These are phyloP conservation scores for Ophiostoma sp. DNA, from an alignment of 2,329 filamentous ascomycete species.

Conservation along the genomic window DNA sequence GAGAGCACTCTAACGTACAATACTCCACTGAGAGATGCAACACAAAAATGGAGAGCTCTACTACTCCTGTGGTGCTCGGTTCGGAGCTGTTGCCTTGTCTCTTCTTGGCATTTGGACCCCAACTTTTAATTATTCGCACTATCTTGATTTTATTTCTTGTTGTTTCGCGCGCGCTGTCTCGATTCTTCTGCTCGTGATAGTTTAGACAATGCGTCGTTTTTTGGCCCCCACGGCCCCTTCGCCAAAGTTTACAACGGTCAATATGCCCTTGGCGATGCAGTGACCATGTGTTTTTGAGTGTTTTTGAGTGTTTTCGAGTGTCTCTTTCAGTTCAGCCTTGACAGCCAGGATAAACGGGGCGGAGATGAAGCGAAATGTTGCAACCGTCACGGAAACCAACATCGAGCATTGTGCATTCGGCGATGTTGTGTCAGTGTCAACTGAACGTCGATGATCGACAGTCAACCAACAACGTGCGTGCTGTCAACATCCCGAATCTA, in stretches of 20 bases:
- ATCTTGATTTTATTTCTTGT: neutral
- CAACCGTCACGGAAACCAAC: neutral
- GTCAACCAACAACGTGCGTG: too few species aligned
- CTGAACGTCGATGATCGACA: neutral
- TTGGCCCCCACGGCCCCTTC: neutral
- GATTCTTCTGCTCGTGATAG: neutral
- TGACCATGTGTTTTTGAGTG: slow-evolving; percentile 5
- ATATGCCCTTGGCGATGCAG: neutral
- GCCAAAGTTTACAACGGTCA: neutral
- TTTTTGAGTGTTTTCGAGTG: neutral
- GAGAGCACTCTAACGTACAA: neutral
- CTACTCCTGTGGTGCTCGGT: neutral
- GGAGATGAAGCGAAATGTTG: neutral
- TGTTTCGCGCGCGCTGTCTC: neutral
- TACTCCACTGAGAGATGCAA: too few species aligned
- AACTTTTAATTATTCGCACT: neutral
- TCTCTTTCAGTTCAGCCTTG: neutral
- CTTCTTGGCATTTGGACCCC: slow-evolving; percentile 1
- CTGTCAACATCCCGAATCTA: neutral
- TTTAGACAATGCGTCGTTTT: neutral
- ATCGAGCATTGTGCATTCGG: neutral
- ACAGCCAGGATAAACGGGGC: neutral
- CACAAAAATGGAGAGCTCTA: too few species aligned
- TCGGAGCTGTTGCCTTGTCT: neutral
- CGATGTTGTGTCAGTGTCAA: neutral